Evolutionary conservation across 805 yeast genomes (phyloP).

Genomic region (Pichia occidentalis): DNA sequence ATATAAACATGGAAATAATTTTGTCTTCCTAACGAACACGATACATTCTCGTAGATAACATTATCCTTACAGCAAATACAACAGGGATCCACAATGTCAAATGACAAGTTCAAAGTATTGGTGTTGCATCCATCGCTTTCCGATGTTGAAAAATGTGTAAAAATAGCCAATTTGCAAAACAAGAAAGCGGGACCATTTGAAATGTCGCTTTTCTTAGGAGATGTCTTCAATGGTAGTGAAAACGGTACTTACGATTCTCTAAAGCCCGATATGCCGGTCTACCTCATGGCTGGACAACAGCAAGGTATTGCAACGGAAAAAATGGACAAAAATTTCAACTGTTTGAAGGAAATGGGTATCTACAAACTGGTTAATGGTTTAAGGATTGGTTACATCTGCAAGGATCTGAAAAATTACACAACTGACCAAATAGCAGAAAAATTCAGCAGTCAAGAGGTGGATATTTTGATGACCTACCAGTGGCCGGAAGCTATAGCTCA

Average conservation of each 20-base stretch:
- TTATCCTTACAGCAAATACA: no score
- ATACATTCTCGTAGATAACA: no score
- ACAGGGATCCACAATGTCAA: no score
- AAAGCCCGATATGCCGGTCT: constrained; percentile 13
- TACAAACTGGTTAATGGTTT: constrained; percentile 39
- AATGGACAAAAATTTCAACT: constrained; percentile 24
- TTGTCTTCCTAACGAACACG: no score
- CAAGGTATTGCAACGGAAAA: constrained; percentile 7
- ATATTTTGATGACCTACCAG: constrained; percentile 49
- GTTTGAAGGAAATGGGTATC: constrained; percentile 32
- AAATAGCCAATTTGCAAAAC: constrained; percentile 42
- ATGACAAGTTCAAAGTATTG: constrained; percentile 19
- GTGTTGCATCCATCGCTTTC: constrained; percentile 41
- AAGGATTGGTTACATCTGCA: constrained; percentile 40
- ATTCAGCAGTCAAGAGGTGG: constrained; percentile 30
- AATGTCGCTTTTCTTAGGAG: constrained; percentile 47
- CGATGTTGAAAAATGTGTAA: constrained; percentile 37
- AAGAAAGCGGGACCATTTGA: constrained; percentile 63
- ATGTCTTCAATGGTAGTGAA: constrained; percentile 26
- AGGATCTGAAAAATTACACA: constrained; percentile 27
- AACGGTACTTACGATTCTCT: constrained; percentile 9
- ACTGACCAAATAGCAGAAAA: constrained; percentile 13
- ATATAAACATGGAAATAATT: no score
- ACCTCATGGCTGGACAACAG: constrained; percentile 23
- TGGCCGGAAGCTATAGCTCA: constrained; percentile 55